A percentile compares a stretch with the other conserved stretches of the same genome.
Evolutionary conservation across 768 basidiomycete genomes (phyloP).

Genomic region (Inosperma sp.): DNA sequence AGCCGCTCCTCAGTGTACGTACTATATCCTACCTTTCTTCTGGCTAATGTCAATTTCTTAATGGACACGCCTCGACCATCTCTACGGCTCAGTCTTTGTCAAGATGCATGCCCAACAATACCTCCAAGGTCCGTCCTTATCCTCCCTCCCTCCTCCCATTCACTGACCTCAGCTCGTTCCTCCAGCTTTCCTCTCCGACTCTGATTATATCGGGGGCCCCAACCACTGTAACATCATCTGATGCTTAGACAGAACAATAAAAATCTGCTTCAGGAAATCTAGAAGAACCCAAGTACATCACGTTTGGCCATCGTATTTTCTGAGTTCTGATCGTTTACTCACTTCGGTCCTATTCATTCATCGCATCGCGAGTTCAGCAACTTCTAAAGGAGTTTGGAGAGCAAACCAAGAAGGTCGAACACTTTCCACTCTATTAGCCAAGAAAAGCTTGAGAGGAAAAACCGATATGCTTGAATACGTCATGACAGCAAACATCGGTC

Average conservation of each 20-base stretch:
- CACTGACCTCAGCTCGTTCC: background rate
- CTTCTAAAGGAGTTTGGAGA: too few relatives aligned
- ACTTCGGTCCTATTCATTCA: too few relatives aligned
- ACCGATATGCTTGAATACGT: too few relatives aligned
- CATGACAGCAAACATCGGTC: too few relatives aligned
- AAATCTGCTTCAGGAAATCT: conserved; percentile 41
- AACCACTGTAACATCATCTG: conserved; percentile 37
- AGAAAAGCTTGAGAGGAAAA: too few relatives aligned
- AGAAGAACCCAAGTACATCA: conserved; percentile 42
- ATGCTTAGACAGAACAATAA: conserved; percentile 46
- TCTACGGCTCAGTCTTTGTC: conserved; percentile 51
- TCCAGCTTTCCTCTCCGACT: conserved; percentile 30
- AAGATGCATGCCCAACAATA: conserved; percentile 38
- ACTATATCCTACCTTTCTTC: conserved; percentile 7
- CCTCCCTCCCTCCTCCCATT: background rate
- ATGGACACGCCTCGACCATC: conserved; percentile 27
- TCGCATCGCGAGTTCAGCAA: too few relatives aligned
- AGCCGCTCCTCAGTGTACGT: conserved; percentile 42
- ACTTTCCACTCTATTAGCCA: too few relatives aligned
- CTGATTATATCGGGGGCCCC: conserved; percentile 40
- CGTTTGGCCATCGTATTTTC: too few relatives aligned
- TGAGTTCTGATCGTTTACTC: too few relatives aligned
- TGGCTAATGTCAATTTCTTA: background rate
- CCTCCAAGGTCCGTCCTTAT: conserved; percentile 31
- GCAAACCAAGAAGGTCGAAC: too few relatives aligned